A percentile compares a stretch with the other conserved stretches of the same genome.
Conservation (phyloP, 2,329 filamentous ascomycete genomes). For the Botrytis elliptica region DNA sequence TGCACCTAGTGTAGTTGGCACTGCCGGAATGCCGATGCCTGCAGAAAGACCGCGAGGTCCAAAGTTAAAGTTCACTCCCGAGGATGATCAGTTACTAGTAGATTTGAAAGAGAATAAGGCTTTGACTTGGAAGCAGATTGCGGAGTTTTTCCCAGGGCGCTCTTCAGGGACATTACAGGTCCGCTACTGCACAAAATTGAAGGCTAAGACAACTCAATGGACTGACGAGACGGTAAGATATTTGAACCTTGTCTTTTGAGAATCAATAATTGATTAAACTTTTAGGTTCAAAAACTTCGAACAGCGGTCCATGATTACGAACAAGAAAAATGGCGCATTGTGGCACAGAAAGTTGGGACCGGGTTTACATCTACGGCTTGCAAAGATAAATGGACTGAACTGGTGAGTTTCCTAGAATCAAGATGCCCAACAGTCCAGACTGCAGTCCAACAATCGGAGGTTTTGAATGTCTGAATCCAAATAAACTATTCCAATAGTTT, state of each 20-base stretch:
- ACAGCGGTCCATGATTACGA: conserved; percentile 80
- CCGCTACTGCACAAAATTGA: conserved; percentile 91
- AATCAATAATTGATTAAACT: conserved; percentile 30
- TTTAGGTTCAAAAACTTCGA: conserved; percentile 72
- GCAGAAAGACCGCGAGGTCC: conserved; percentile 79
- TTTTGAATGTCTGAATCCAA: neutral
- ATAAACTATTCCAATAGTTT: neutral
- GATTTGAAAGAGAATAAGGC: conserved; percentile 94
- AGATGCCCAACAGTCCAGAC: neutral
- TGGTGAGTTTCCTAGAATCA: conserved; percentile 22
- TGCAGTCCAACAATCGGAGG: neutral
- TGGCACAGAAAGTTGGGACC: conserved; percentile 85
- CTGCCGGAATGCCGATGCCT: conserved; percentile 81
- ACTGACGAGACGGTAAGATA: conserved; percentile 82
- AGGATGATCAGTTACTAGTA: conserved; percentile 84
- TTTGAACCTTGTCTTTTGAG: neutral
- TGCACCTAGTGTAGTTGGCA: conserved; percentile 81
- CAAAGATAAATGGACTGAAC: conserved; percentile 56
- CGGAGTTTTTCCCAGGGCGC: conserved; percentile 89
- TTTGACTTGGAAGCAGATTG: conserved; percentile 96
- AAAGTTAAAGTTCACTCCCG: conserved; percentile 90
- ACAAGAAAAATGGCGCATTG: conserved; percentile 88
- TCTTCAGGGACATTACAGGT: conserved; percentile 91
- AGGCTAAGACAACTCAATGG: conserved; percentile 91
- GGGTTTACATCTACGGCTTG: conserved; percentile 87